Conservation (phyloP, 192 early-diverging fungal genomes). For the Gigaspora rosea region DNA sequence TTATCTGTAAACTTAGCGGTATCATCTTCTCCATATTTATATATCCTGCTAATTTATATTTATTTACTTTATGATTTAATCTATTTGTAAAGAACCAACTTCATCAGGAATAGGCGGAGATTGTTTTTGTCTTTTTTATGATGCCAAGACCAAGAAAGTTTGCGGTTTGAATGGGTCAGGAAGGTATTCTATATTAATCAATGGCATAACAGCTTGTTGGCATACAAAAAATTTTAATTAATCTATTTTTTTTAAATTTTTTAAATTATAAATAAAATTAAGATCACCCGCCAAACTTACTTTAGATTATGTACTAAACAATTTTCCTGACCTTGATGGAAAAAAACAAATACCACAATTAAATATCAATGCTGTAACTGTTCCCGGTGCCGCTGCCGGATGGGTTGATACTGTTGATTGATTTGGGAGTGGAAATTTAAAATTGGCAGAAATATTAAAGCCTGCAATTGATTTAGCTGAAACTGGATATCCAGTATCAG, state of each 20-base stretch:
- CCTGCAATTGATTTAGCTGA: constrained; percentile 74
- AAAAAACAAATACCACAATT: constrained; percentile 37
- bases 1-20: constrained; percentile 49
- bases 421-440: constrained; percentile 66
- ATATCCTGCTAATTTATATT: not conserved
- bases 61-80: not conserved
- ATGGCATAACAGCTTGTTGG: too few relatives aligned
- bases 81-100: constrained; percentile 57
- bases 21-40: not conserved
- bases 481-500: constrained; percentile 62
- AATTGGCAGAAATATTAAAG: constrained; percentile 55
- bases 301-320: constrained; percentile 44
- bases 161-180: constrained; percentile 67
- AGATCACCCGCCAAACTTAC: constrained; percentile 58
- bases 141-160: constrained; percentile 56
- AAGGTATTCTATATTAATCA: constrained; percentile 30
- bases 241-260: constrained; percentile 10
- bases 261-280: not conserved
- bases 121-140: constrained; percentile 77
- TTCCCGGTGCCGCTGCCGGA: constrained; percentile 75
- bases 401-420: constrained; percentile 67
- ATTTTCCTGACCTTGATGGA: constrained; percentile 31
- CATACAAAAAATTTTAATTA: too few relatives aligned
- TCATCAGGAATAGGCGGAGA: constrained; percentile 82
- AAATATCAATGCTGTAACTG: constrained; percentile 58